Base-by-base conservation (phyloP, 2,329 filamentous ascomycete genomes). In the Thielaviopsis euricoi region DNA sequence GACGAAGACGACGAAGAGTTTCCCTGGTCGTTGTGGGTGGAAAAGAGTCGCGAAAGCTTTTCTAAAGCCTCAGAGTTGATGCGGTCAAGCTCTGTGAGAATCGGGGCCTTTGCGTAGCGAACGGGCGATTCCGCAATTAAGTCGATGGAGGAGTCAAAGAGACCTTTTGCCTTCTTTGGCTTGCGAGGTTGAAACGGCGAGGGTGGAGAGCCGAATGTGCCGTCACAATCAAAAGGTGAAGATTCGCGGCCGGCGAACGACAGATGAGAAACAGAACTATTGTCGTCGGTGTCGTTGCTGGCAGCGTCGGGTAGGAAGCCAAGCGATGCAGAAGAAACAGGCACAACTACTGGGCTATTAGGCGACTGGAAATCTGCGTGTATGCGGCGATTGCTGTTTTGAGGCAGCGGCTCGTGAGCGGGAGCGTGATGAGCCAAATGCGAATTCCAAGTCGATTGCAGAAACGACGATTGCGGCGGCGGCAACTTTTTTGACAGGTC, bases 401-500 rank as follows among this genome's bases (percentile, higher is more conserved):
- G 15, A 43, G 17, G 17, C 37, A 48, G 17, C 7, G 17, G 43
- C 43, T 48, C 43, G 43, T 21, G 19, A 48, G 17, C n/a, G n/a
- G 43, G 10, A 48, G 17, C 17, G 17, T 48, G 4, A 5, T 48
- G 43, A 48, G 43, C n/a, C 17, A n/a, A 48, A 48, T 48, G 43
- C 43, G 29, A 33, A 33, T 33, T 33, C 29, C 29, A 33, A 33
- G 29, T 33, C 29, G 43, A 21, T 48, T 48, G 43, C 37, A 33
- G 54, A 22, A 56, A 48, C 23, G 43, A 50, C 43, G 43, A 33
- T 50, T 56, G 25, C 23, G 22, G 54, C 40, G 25, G 25, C 43
- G 54, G 54, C 49, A 49, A 57, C 50, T 57, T 53, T 57, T 57
- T 57, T 40, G 22, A 57, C 29, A 57, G 48, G 46, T 52, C 50